Percentiles rank a stretch among this genome's conserved stretches.
Evolutionary conservation across 2,329 filamentous ascomycete genomes (phyloP).

Genomic region (Phaeosphaeriaceae sp.): DNA sequence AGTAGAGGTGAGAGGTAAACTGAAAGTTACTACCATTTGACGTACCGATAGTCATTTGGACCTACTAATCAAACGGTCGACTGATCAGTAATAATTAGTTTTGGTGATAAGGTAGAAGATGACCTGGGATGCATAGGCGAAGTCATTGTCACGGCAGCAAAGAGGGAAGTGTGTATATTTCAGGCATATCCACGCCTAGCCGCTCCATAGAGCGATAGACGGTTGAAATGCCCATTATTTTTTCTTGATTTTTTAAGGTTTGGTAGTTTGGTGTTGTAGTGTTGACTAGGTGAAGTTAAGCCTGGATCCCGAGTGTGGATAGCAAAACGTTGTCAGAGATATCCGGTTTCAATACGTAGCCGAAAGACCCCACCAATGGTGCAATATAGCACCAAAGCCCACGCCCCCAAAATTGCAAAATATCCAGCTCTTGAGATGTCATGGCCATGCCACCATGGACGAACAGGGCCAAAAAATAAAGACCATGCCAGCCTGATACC

Average conservation of each 20-base stretch:
- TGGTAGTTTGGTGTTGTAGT: conserved; percentile 23
- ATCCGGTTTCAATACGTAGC: conserved; percentile 23
- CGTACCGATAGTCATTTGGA: too few species aligned
- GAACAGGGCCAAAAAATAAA: conserved; percentile 21
- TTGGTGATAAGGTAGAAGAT: not conserved
- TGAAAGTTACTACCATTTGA: too few species aligned
- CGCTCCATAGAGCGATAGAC: conserved; percentile 16
- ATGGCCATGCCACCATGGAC: conserved; percentile 16
- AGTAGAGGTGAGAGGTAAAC: not conserved
- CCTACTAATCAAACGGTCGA: too few species aligned
- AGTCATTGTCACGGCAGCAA: conserved; percentile 11
- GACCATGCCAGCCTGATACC: not conserved
- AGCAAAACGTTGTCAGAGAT: conserved; percentile 26
- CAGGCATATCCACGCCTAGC: conserved; percentile 39
- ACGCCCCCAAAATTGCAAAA: conserved; percentile 10
- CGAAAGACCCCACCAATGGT: conserved; percentile 16
- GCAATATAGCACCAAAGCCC: conserved; percentile 17
- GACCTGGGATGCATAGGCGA: not conserved
- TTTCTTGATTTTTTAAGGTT: conserved; percentile 34
- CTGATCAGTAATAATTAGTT: too few species aligned
- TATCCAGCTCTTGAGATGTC: conserved; percentile 16
- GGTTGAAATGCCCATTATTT: conserved; percentile 45
- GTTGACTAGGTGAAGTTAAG: conserved; percentile 28
- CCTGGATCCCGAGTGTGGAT: conserved; percentile 30
- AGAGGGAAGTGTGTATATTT: conserved; percentile 4